Evolutionary conservation across 495 filamentous ascomycete genomes (phyloP), one percentile per base, ranked within the genome.

Genomic region (Aspergillus heteromorphus): DNA sequence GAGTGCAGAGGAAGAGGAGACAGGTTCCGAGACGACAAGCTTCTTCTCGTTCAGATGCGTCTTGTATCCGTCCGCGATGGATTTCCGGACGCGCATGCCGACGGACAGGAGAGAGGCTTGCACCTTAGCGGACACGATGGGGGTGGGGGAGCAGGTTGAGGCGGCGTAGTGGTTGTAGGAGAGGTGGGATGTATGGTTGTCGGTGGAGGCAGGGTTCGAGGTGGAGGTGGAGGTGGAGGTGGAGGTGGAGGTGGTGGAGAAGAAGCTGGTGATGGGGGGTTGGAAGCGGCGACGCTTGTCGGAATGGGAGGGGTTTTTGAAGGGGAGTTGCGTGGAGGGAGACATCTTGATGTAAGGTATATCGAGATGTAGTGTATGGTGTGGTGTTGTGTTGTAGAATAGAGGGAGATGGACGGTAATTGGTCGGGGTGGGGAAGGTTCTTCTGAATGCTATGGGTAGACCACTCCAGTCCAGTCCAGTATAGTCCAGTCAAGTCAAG

Each of bases 81-180:
- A 85, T 70, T 97, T 96, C 55, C 92, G 86, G 48, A 97, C 81
- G 30, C 91, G 84, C 89, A 96, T 95, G 59, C 92, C 92, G 49
- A 97, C 92, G 55, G 78, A 86, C 4, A 96, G 75, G 13, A 97
- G 84, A 14, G 85, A 86, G 14, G 89, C 75, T 67, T 93, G 89
- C 19, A 95, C 78, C 18, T 73, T 74, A 8, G 71, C 65, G 8
- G 89, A 81, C 17, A 90, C 76, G 19, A 71, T 59, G 23, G 79
- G 81, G 6, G 58, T 69, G 34, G 70, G 65, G 41, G 69, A 69
- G 48, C 69, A 71, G 17, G 74, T 78, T 7, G 73, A 59, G 11
- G 72, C 65, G 49, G 71, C 63, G 52, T 76, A 77, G 60, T 75
- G 68, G 45, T 68, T 62, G 58, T 78, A 64, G 10, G 74, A 73